Conservation (phyloP, 140 eudicot species). For the Flaveria floridana region DNA sequence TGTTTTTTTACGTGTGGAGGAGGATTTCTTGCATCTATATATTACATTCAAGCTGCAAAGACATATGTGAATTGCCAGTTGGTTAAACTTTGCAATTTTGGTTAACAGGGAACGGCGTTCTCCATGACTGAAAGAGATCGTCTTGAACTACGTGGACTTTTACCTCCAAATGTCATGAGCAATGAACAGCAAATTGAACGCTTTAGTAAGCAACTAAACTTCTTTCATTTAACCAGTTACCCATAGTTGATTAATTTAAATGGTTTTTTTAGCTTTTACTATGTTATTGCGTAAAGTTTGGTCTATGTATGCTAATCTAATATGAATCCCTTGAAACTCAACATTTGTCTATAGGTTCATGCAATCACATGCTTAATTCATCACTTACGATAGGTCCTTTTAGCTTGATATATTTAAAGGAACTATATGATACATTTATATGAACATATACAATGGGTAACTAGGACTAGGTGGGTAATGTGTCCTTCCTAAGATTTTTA, state of each 20-base stretch:
- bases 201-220: slow-evolving; percentile 60
- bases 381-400: background rate
- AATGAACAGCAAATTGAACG: slow-evolving; percentile 89
- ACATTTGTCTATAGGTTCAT: background rate
- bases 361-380: background rate
- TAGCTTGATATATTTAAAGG: background rate
- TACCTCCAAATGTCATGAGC: slow-evolving; percentile 94
- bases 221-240: background rate
- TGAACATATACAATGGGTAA: background rate
- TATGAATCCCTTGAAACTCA: background rate
- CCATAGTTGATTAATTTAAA: slow-evolving; percentile 1
- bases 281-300: background rate
- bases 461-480: background rate
- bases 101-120: slow-evolving; percentile 85
- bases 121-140: slow-evolving; percentile 96
- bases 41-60: background rate
- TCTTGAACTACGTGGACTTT: slow-evolving; percentile 90
- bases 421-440: background rate
- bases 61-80: background rate
- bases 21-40: background rate
- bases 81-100: slow-evolving; percentile 21
- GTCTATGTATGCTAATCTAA: background rate
- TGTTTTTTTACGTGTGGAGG: background rate
- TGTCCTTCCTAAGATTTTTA: background rate
- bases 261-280: background rate